A percentile compares a stretch with the other conserved stretches of the same genome.
Evolutionary conservation across 306 rosid genomes (phyloP).

Genomic region (Gleditsia sinensis): DNA sequence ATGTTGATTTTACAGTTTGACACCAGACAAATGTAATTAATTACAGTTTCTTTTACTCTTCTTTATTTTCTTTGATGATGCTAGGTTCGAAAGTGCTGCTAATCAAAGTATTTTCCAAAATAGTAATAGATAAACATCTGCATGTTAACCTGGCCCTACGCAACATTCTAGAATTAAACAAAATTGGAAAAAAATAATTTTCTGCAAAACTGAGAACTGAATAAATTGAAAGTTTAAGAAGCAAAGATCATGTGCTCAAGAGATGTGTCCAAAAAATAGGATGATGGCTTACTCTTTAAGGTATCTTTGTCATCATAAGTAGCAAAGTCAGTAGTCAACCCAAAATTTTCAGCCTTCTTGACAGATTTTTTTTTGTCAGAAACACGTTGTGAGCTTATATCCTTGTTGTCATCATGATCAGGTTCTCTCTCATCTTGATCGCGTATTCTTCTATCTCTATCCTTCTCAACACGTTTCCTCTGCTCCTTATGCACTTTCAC

Average conservation of each 20-base stretch:
- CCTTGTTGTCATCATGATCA: conserved; percentile 69
- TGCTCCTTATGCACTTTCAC: conserved; percentile 72
- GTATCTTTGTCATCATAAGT: conserved; percentile 72
- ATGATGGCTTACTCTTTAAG: conserved; percentile 60
- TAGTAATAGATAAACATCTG: neutral
- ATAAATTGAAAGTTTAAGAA: conserved; percentile 19
- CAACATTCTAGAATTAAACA: neutral
- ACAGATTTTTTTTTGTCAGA: conserved; percentile 72
- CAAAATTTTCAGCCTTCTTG: conserved; percentile 72
- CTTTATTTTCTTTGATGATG: neutral
- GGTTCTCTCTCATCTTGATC: conserved; percentile 78
- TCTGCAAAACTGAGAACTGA: conserved; percentile 15
- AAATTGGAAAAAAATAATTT: neutral
- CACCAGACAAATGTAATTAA: neutral
- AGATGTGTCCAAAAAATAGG: conserved; percentile 20
- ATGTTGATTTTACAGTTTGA: neutral
- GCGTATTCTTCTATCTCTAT: conserved; percentile 72
- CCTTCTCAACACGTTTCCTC: conserved; percentile 63
- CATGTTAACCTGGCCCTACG: neutral
- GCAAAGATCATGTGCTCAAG: neutral
- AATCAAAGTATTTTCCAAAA: neutral
- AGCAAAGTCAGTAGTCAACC: conserved; percentile 56
- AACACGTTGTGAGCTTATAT: conserved; percentile 51
- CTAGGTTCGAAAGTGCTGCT: neutral
- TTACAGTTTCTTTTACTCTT: neutral